These are phyloP conservation scores for Tuber borchii DNA, from an alignment of 495 filamentous ascomycete genomes.

Conservation along the genomic window DNA sequence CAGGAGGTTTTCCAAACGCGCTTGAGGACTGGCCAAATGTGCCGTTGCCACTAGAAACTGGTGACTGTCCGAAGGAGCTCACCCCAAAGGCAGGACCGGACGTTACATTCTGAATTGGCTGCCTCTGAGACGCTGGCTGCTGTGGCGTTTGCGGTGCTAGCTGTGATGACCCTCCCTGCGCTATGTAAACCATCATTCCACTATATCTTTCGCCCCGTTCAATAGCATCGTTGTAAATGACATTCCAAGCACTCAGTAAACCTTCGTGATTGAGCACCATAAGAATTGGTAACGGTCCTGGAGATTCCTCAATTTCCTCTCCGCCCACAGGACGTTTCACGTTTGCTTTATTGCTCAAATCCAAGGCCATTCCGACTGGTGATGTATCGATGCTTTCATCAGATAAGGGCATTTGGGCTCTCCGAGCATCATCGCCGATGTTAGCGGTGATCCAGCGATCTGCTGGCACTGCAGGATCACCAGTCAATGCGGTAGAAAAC, in stretches of 20 bases:
- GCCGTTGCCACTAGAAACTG: conserved; percentile 11
- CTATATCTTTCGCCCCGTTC: conserved; percentile 63
- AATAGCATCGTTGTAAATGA: conserved; percentile 82
- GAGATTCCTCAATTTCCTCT: conserved; percentile 68
- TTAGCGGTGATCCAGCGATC: conserved; percentile 65
- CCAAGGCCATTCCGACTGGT: conserved; percentile 70
- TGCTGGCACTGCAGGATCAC: conserved; percentile 56
- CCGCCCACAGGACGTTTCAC: conserved; percentile 69
- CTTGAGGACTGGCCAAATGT: conserved; percentile 39
- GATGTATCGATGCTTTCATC: conserved; percentile 62
- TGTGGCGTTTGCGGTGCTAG: conserved; percentile 34
- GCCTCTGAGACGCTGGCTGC: conserved; percentile 29
- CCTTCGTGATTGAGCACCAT: conserved; percentile 87
- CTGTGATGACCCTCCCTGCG: conserved; percentile 37
- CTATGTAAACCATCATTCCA: conserved; percentile 53
- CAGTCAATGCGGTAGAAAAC: conserved; percentile 53
- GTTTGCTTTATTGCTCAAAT: conserved; percentile 73
- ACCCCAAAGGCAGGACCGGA: conserved; percentile 45
- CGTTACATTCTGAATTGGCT: conserved; percentile 8
- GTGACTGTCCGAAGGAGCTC: conserved; percentile 43
- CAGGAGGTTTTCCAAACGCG: conserved; percentile 26
- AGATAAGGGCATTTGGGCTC: conserved; percentile 65
- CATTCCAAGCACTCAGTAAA: conserved; percentile 77
- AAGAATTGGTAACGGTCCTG: conserved; percentile 75
- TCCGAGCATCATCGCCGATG: conserved; percentile 67